Conservation (phyloP, 139 green algal genomes). For the Deuterostichococcus epilithicus region DNA sequence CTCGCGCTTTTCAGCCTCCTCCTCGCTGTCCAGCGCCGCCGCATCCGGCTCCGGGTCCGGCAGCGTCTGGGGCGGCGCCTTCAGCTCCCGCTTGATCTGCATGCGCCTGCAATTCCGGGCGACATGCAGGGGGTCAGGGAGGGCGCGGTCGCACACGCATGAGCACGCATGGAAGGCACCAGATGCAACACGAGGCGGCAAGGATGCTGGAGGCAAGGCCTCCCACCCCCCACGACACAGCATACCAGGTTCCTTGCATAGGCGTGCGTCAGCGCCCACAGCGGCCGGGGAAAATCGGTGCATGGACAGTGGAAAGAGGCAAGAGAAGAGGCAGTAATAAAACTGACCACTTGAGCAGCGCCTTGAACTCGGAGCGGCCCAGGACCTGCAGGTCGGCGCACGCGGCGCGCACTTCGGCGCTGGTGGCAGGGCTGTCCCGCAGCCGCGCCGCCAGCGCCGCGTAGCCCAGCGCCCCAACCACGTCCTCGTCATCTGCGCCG, state of each 20-base stretch:
- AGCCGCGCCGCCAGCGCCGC: slow-evolving; percentile 27
- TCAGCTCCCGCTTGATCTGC: slow-evolving; percentile 34
- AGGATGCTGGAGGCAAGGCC: no score
- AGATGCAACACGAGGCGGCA: no score
- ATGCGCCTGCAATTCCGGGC: slow-evolving; percentile 9
- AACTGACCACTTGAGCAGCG: slow-evolving; percentile 85
- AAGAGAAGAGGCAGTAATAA: slow-evolving; percentile 3
- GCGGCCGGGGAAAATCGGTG: neutral
- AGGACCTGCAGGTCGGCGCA: slow-evolving; percentile 92
- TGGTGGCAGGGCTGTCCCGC: slow-evolving; percentile 63
- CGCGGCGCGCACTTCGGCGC: slow-evolving; percentile 70
- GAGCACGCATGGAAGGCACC: neutral
- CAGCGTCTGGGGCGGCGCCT: slow-evolving; percentile 4
- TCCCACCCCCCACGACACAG: no score
- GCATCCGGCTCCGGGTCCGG: neutral
- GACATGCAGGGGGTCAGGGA: neutral
- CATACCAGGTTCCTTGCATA: no score
- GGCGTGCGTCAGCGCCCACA: no score
- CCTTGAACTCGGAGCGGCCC: slow-evolving; percentile 95
- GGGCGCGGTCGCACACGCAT: neutral
- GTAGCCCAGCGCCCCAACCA: neutral
- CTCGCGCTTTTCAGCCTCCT: slow-evolving; percentile 48
- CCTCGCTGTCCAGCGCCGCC: neutral
- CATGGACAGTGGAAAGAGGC: neutral
- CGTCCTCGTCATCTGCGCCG: slow-evolving; percentile 26